Conservation (phyloP, 2,329 filamentous ascomycete genomes). For the Sarocladium oryzae region DNA sequence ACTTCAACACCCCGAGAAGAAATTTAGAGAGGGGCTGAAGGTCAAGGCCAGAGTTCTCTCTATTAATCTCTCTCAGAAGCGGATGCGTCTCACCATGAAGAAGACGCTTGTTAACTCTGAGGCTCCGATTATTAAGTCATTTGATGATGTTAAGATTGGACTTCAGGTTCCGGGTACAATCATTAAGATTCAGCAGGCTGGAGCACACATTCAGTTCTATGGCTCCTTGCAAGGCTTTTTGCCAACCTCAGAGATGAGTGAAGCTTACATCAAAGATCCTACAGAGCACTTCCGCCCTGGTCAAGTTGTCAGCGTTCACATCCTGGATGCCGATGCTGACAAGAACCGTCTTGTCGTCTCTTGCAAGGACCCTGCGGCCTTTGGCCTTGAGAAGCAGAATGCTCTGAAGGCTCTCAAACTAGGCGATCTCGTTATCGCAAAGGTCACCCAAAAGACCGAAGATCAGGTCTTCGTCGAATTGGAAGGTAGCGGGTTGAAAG, state of each 20-base stretch:
- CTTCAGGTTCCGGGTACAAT: slow-evolving; percentile 82
- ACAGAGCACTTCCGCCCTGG: slow-evolving; percentile 82
- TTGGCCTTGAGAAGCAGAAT: slow-evolving; percentile 68
- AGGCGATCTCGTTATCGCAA: slow-evolving; percentile 70
- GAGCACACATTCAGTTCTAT: slow-evolving; percentile 91
- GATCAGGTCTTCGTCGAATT: slow-evolving; percentile 75
- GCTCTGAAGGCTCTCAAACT: slow-evolving; percentile 68
- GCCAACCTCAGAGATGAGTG: slow-evolving; percentile 95
- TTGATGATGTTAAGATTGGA: slow-evolving; percentile 65
- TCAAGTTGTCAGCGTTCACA: slow-evolving; percentile 85
- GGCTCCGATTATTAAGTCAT: slow-evolving; percentile 68
- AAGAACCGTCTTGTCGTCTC: slow-evolving; percentile 73
- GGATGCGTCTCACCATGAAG: slow-evolving; percentile 84
- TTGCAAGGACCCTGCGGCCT: slow-evolving; percentile 80
- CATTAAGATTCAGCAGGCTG: slow-evolving; percentile 68
- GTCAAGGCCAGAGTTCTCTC: slow-evolving; percentile 84
- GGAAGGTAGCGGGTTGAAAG: slow-evolving; percentile 66
- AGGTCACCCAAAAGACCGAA: slow-evolving; percentile 73
- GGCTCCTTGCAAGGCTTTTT: slow-evolving; percentile 77
- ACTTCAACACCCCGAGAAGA: slow-evolving; percentile 90
- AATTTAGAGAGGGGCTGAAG: slow-evolving; percentile 79
- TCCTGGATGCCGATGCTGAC: slow-evolving; percentile 72
- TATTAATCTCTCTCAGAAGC: slow-evolving; percentile 65
- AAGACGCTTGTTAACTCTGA: slow-evolving; percentile 93
- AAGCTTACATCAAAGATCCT: slow-evolving; percentile 87